Evolutionary conservation across 164 flowering plant species (phyloP), one percentile per base, ranked within the genome.

Genomic region (Tetrastigma voinierianum): DNA sequence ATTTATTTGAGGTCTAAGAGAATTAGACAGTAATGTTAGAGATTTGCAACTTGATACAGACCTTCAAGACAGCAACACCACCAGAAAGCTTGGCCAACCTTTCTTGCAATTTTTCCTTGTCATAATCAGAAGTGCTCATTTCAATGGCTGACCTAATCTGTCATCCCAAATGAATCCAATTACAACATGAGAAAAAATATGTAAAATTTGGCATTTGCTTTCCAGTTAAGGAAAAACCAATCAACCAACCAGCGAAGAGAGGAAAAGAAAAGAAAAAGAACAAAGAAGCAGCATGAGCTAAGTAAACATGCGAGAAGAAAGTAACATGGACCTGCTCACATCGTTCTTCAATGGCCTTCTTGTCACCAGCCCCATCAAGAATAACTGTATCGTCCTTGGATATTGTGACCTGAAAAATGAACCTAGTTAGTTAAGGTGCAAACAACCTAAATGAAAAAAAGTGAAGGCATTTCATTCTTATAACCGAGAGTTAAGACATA

Each of bases 51-150:
- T 14, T 4, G 32, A 16, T 48, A 19, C 61, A 61, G 12, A 91
- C 98, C 96, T 93, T 93, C 48, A 93, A 78, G 7, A 93, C 97
- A 51, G 97, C 98, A 68, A 93, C 91, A 67, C 98, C 98, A 49
- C 97, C 98, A 71, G 97, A 93, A 57, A 93, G 90, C 69, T 91
- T 93, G 9, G 98, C 96, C 61, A 93, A 74, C 61, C 98, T 84
- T 67, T 93, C 98, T 76, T 93, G 96, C 65, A 88, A 67, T 78
- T 93, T 93, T 70, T 93, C 97, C 66, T 82, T 86, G 81, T 93
- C 98, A 79, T 90, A 93, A 46, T 91, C 97, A 17, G 98, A 91
- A 63, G 93, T 88, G 74, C 97, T 84, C 46, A 61, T 21, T 69
- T 91, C 97, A 24, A 93, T 79, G 43, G 78, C 74, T 16, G 95